phyloP scores from a whole-genome alignment of 306 rosid genomes.

The Acacia crassicarpa region DNA sequence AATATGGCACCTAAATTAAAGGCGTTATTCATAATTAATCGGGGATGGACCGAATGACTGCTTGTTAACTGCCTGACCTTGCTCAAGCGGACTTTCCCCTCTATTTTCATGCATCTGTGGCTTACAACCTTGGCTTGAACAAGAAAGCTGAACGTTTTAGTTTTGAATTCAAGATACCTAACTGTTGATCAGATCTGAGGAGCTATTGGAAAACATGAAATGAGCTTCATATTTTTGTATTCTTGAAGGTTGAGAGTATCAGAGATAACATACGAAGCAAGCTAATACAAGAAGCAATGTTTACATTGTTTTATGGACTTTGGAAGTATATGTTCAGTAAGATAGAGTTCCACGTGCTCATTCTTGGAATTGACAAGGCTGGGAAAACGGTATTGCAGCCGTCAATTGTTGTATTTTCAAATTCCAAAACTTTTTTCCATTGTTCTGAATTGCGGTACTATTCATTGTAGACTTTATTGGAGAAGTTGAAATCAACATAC shows the following conservation, averaged over 20 bases:
- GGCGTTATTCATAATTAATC: background rate
- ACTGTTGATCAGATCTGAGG: constrained; percentile 2
- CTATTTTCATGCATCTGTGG: background rate
- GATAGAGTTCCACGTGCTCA: constrained; percentile 95
- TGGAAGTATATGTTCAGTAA: constrained; percentile 89
- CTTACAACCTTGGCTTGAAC: background rate
- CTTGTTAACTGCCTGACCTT: background rate
- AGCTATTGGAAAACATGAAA: constrained; percentile 35
- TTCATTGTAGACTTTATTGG: constrained; percentile 78
- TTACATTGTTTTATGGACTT: constrained; percentile 91
- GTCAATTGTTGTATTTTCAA: constrained; percentile 17
- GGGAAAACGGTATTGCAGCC: constrained; percentile 87
- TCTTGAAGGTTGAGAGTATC: constrained; percentile 40
- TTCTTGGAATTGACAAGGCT: constrained; percentile 96
- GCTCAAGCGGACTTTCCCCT: background rate
- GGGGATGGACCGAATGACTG: background rate
- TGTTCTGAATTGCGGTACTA: constrained; percentile 13
- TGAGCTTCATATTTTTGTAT: constrained; percentile 42
- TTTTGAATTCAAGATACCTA: constrained; percentile 31
- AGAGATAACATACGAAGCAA: constrained; percentile 26
- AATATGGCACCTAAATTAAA: background rate
- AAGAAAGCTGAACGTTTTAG: constrained; percentile 10
- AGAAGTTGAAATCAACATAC: constrained; percentile 87
- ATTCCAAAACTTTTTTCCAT: constrained; percentile 18
- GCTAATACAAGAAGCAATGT: constrained; percentile 55